These are phyloP conservation scores for Aspergillus sp. DNA, from an alignment of 2,329 filamentous ascomycete species.

Conservation along the genomic window DNA sequence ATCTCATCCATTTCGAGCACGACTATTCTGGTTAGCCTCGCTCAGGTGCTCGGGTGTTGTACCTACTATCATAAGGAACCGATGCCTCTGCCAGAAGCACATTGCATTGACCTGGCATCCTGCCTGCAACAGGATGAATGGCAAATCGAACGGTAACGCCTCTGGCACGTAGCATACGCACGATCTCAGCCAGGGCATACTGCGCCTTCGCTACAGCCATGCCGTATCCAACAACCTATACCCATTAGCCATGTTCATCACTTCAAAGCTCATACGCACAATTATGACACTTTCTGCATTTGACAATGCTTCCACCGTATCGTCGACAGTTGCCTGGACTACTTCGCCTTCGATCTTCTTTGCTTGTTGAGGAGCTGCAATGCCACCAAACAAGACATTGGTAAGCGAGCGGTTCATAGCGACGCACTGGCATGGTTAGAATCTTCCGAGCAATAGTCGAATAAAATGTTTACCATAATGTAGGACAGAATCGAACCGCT, in stretches of 20 bases:
- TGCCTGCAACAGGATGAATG: conserved; percentile 85
- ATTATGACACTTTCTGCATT: conserved; percentile 85
- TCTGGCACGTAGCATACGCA: conserved; percentile 69
- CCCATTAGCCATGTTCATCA: background rate
- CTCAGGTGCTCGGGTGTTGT: background rate
- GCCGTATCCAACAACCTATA: conserved; percentile 74
- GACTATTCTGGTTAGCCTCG: conserved; percentile 45
- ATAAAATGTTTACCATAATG: conserved; percentile 56
- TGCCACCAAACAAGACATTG: conserved; percentile 85
- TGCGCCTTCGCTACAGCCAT: conserved; percentile 95
- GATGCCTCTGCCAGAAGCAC: conserved; percentile 84
- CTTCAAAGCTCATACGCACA: conserved; percentile 36
- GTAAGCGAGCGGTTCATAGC: conserved; percentile 91
- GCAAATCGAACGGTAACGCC: conserved; percentile 83
- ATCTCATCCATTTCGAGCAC: conserved; percentile 96
- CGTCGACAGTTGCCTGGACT: conserved; percentile 76
- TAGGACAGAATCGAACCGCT: conserved; percentile 87
- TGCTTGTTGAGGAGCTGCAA: conserved; percentile 62
- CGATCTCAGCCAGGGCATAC: conserved; percentile 85
- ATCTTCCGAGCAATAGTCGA: background rate
- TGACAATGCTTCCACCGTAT: conserved; percentile 73
- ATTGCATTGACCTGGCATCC: conserved; percentile 94
- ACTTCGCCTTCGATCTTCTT: conserved; percentile 77
- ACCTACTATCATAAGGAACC: conserved; percentile 76
- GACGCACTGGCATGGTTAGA: conserved; percentile 57